Percentiles rank a stretch among this genome's conserved stretches.
These are phyloP conservation scores for Rhizomucor miehei DNA, from an alignment of 371 early-diverging fungal species.

Conservation along the genomic window DNA sequence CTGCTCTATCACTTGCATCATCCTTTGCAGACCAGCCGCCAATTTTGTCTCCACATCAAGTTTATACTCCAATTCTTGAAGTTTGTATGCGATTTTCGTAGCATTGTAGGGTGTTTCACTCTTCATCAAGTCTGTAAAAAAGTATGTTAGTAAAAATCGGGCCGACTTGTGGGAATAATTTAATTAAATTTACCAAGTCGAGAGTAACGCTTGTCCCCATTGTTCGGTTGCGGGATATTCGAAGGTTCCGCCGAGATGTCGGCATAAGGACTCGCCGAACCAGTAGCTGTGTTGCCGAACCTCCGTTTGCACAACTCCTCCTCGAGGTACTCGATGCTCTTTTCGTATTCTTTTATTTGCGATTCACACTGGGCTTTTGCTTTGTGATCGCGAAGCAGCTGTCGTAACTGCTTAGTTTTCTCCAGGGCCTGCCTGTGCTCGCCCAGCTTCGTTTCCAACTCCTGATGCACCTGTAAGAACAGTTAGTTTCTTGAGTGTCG, in stretches of 20 bases:
- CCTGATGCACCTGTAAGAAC: too few relatives aligned
- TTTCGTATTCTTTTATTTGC: constrained; percentile 75
- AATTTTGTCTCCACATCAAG: constrained; percentile 89
- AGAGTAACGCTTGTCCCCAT: constrained; percentile 33
- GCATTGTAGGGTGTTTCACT: constrained; percentile 75
- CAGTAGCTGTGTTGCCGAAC: constrained; percentile 6
- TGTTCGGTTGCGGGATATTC: neutral
- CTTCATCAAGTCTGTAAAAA: constrained; percentile 61
- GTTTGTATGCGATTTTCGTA: constrained; percentile 82
- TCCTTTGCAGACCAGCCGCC: constrained; percentile 65
- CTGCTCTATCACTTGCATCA: constrained; percentile 49
- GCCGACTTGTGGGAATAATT: neutral
- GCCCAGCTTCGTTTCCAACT: constrained; percentile 36
- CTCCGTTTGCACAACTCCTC: constrained; percentile 51
- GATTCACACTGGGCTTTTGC: constrained; percentile 77
- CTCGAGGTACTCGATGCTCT: constrained; percentile 79
- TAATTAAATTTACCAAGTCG: constrained; percentile 44
- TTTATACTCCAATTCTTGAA: constrained; percentile 83
- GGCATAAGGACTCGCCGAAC: neutral
- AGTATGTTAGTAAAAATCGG: neutral
- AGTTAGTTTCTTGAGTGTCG: too few relatives aligned
- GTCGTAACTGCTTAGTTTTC: constrained; percentile 68
- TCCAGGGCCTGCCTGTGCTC: constrained; percentile 66
- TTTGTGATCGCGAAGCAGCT: constrained; percentile 65
- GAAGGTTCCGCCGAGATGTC: constrained; percentile 6